Conservation (phyloP, 495 filamentous ascomycete species). For the Parmelia sp. region DNA sequence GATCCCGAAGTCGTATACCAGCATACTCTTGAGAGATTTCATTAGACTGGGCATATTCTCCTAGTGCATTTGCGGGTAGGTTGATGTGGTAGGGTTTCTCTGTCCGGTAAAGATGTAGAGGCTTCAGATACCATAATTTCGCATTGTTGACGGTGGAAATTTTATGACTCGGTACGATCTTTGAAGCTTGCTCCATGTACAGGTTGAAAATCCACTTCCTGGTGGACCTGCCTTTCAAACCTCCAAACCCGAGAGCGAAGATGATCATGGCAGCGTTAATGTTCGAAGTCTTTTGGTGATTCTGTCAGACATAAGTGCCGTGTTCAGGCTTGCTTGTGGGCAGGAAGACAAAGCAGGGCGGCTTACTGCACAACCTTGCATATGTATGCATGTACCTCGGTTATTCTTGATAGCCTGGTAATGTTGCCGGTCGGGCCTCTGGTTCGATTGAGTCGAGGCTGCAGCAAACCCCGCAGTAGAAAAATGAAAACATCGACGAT, state of each 20-base stretch:
- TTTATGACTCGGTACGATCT: neutral
- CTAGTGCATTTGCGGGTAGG: constrained; percentile 2
- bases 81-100: constrained; percentile 12
- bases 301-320: neutral
- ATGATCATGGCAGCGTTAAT: neutral
- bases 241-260: neutral
- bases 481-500: neutral
- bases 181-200: neutral
- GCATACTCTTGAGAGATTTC: constrained; percentile 1
- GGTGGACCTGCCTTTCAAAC: neutral
- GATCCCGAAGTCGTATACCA: neutral
- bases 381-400: neutral
- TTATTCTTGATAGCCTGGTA: neutral
- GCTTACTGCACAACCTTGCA: neutral
- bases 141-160: neutral
- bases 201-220: neutral
- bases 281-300: neutral
- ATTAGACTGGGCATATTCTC: neutral
- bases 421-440: neutral
- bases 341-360: neutral
- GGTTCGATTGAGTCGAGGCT: neutral
- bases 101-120: neutral
- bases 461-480: neutral
- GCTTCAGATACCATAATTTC: neutral
- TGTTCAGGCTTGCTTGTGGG: neutral